Base-by-base conservation (phyloP, 352 stramenopile genomes). In the Albugo candida region DNA sequence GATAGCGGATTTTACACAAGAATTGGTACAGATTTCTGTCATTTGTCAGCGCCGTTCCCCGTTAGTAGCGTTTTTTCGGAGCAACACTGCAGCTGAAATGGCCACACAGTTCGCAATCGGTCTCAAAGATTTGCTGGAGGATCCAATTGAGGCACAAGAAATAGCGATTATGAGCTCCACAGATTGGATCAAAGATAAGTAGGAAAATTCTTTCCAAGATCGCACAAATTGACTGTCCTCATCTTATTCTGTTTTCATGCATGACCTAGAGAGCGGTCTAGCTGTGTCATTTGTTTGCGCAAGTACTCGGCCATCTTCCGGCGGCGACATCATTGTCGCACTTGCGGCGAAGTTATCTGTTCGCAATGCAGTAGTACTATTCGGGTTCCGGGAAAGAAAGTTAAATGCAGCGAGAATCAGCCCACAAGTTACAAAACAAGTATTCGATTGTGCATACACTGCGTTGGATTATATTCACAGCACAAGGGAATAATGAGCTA, bases 311-410 rank as follows among this genome's bases (percentile, higher is more conserved):
- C 78, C 3, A 78, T 92, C 44, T 87, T 92, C 42, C 75, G 78
- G 20, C 73, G 78, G 1, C 72, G 73, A n/a, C 80, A 93, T 48
- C 80, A 93, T 49, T 93, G 80, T 53, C 77, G 80, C 38, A 84
- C 72, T 31, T 93, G 80, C 40, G 80, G 80, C 8, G 75, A 87
- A 63, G 70, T 93, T 35, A 88, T 93, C 45, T 93, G 80, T 56
- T 87, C 71, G 66, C 70, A 83, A 17, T 92, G 78, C 53, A 88
- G 75, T 49, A 81, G 69, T 45, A 86, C 77, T 45, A 83, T 92
- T 17, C 71, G 73, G 14, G 78, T 87, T n/a, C 70, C 78, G 18
- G 82, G 73, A 11, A 83, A 83, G 53, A 88, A 70, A 54, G 84
- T 88, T 44, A 78, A 72, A 35, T 70, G 85, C 50, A 86, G 81